Conservation (phyloP, 768 basidiomycete genomes). For the Phaeotremella fagi region DNA sequence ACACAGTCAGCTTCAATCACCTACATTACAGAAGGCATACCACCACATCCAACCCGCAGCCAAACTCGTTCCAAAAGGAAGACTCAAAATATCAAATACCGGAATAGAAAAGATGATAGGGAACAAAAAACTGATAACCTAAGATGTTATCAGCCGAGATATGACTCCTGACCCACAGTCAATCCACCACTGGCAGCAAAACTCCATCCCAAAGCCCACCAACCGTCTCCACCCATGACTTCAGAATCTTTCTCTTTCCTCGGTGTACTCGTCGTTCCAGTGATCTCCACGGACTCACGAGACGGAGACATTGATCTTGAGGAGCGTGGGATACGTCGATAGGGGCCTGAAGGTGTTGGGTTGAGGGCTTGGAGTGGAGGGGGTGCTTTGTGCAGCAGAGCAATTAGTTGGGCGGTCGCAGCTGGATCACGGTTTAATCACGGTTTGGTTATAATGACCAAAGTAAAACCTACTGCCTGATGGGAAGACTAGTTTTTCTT, state of each 20-base stretch:
- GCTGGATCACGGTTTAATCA: conserved; percentile 43
- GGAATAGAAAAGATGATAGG: conserved; percentile 84
- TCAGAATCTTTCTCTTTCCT: conserved; percentile 52
- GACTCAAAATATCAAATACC: conserved; percentile 51
- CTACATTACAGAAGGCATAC: conserved; percentile 20
- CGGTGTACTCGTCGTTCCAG: conserved; percentile 29
- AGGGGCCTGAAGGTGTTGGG: conserved; percentile 49
- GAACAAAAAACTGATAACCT: conserved; percentile 85
- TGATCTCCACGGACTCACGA: conserved; percentile 39
- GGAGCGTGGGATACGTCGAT: conserved; percentile 25
- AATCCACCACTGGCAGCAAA: conserved; percentile 68
- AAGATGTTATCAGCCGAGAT: neutral
- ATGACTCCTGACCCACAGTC: conserved; percentile 58
- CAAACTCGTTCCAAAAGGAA: conserved; percentile 66
- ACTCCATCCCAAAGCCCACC: conserved; percentile 71
- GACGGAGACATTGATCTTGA: conserved; percentile 26
- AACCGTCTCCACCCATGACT: conserved; percentile 62
- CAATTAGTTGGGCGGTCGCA: conserved; percentile 90
- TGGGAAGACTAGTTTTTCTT: conserved; percentile 89
- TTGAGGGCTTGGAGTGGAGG: conserved; percentile 44
- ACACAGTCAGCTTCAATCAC: neutral
- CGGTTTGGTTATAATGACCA: neutral
- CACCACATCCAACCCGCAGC: conserved; percentile 89
- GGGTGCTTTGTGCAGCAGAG: conserved; percentile 66
- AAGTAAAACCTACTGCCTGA: conserved; percentile 61